A percentile compares a stretch with the other conserved stretches of the same genome.
Conservation (phyloP, 2,329 filamentous ascomycete genomes). For the Monosporascus sp. region DNA sequence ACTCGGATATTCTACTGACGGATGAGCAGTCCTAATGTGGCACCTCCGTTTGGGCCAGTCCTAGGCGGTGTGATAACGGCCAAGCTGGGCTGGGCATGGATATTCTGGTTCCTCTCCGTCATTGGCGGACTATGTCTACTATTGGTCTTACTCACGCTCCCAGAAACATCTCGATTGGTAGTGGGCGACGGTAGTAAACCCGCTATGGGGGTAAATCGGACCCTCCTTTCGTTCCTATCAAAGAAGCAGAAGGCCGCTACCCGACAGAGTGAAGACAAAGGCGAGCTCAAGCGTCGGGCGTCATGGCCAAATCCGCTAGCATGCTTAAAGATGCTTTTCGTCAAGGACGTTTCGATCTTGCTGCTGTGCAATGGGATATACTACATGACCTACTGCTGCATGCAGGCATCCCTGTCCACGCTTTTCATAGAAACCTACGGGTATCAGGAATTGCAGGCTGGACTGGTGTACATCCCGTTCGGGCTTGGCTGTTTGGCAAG, state of each 20-base stretch:
- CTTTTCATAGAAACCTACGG: slow-evolving; percentile 16
- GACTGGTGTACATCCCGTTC: slow-evolving; percentile 16
- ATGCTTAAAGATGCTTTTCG: slow-evolving; percentile 8
- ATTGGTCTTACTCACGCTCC: slow-evolving; percentile 34
- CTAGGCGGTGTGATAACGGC: slow-evolving; percentile 42
- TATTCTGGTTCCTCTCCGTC: slow-evolving; percentile 46
- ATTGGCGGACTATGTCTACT: slow-evolving; percentile 26
- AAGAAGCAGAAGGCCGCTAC: not conserved
- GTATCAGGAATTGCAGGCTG: slow-evolving; percentile 12
- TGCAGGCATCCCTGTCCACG: slow-evolving; percentile 16
- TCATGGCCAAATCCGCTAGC: slow-evolving; percentile 9
- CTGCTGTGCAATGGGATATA: slow-evolving; percentile 18
- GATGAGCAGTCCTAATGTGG: slow-evolving; percentile 26
- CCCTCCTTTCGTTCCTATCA: not conserved
- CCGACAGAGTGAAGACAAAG: not conserved
- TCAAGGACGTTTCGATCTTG: slow-evolving; percentile 5
- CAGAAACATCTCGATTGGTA: slow-evolving; percentile 21
- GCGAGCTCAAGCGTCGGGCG: not conserved
- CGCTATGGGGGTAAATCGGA: slow-evolving; percentile 7
- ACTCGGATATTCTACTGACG: slow-evolving; percentile 11
- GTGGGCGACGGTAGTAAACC: slow-evolving; percentile 9
- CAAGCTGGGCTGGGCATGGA: slow-evolving; percentile 40
- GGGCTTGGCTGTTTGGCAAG: slow-evolving; percentile 10
- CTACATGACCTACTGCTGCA: slow-evolving; percentile 15
- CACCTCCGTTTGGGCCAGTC: slow-evolving; percentile 32